phyloP scores from a whole-genome alignment of 495 filamentous ascomycete species.

The Penicillium alfredii region DNA sequence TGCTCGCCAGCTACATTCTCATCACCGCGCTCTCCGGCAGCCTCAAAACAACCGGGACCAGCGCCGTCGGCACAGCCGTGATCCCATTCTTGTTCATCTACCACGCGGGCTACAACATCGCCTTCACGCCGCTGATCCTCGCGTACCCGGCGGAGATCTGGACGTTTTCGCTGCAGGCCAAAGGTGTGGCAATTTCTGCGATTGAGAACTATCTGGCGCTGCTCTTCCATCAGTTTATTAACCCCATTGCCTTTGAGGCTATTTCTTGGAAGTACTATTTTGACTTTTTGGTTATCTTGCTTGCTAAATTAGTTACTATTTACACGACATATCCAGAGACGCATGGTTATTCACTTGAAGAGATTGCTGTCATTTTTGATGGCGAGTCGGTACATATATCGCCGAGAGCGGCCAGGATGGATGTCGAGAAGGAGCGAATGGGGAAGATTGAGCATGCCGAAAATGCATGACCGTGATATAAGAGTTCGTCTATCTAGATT shows the following conservation, averaged over 20 bases:
- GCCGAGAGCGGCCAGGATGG: neutral
- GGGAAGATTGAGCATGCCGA: neutral
- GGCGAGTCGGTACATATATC: neutral
- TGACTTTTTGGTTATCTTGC: constrained; percentile 48
- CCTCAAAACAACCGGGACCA: constrained; percentile 38
- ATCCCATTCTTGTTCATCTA: constrained; percentile 55
- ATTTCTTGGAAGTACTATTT: constrained; percentile 51
- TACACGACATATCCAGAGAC: constrained; percentile 61
- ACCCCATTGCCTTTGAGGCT: constrained; percentile 46
- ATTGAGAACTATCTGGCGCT: constrained; percentile 49
- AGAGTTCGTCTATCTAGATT: no score
- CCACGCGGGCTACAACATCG: constrained; percentile 46
- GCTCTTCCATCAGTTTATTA: constrained; percentile 47
- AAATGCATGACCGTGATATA: neutral
- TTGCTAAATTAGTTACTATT: constrained; percentile 50
- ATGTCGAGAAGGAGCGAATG: neutral
- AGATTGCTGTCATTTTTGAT: constrained; percentile 53
- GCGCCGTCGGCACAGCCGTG: constrained; percentile 42
- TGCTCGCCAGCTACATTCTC: constrained; percentile 49
- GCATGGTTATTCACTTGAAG: constrained; percentile 53
- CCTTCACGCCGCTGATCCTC: constrained; percentile 51
- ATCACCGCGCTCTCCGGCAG: constrained; percentile 47
- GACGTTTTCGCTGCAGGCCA: constrained; percentile 59
- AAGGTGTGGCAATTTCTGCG: constrained; percentile 58
- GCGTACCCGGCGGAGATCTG: constrained; percentile 58